Evolutionary conservation across 768 basidiomycete species (phyloP).

Genomic region (Agaricus sinodeliciosus): DNA sequence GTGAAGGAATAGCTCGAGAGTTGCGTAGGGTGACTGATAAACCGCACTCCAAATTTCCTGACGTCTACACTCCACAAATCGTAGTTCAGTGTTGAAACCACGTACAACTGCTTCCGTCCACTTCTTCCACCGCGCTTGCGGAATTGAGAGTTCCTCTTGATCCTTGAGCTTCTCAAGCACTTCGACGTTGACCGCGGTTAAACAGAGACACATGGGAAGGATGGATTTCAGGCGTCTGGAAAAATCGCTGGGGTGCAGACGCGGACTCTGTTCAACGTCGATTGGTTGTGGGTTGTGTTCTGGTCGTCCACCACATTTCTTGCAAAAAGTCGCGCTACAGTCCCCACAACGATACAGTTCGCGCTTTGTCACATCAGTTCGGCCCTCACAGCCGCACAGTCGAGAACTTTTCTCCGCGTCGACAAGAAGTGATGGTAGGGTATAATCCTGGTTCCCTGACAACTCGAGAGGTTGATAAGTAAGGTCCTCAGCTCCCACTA

Average conservation of each 20-base stretch:
- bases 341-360: conserved; percentile 64
- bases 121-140: conserved; percentile 52
- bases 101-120: conserved; percentile 67
- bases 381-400: conserved; percentile 89
- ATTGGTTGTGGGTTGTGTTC: conserved; percentile 70
- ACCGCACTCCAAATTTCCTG: conserved; percentile 83
- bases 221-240: conserved; percentile 69
- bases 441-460: conserved; percentile 38
- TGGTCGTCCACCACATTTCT: conserved; percentile 84
- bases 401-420: conserved; percentile 67
- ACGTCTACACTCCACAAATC: conserved; percentile 80
- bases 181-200: conserved; percentile 42
- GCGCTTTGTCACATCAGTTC: conserved; percentile 64
- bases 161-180: conserved; percentile 47
- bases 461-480: conserved; percentile 61
- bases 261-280: conserved; percentile 42
- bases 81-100: conserved; percentile 56
- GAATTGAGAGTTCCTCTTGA: conserved; percentile 32
- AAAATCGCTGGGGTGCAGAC: conserved; percentile 70
- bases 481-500: conserved; percentile 45
- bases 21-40: conserved; percentile 66
- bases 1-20: conserved; percentile 72
- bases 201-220: conserved; percentile 79
- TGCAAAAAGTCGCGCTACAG: conserved; percentile 76
- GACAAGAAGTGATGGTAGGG: conserved; percentile 50